Evolutionary conservation across 2,329 filamentous ascomycete genomes (phyloP).

Genomic region (Talaromyces atroroseus): DNA sequence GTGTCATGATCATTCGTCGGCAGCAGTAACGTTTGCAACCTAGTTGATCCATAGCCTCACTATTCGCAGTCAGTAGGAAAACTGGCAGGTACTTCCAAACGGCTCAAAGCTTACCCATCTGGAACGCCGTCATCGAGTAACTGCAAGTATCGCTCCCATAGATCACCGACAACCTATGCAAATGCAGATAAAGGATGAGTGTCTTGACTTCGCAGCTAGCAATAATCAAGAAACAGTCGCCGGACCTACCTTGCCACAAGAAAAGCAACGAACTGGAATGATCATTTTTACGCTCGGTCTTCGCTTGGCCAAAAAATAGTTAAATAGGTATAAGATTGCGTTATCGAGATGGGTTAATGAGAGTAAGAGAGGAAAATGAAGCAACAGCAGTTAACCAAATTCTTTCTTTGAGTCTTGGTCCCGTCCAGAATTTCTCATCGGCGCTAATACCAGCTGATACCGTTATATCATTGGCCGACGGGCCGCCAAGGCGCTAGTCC

Average conservation of each 20-base stretch:
- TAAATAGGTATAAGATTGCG: neutral
- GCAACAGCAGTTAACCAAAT: neutral
- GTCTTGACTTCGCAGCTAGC: constrained; percentile 12
- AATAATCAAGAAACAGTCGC: neutral
- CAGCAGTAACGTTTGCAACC: constrained; percentile 96
- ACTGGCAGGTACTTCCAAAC: neutral
- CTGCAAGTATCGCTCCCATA: constrained; percentile 93
- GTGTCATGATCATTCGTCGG: constrained; percentile 98
- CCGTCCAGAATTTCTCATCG: constrained; percentile 2
- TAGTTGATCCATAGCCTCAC: constrained; percentile 92
- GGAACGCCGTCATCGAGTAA: constrained; percentile 72
- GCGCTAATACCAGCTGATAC: neutral
- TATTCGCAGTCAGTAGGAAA: constrained; percentile 33
- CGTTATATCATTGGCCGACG: neutral
- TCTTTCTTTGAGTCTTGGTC: neutral
- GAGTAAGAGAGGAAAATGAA: neutral
- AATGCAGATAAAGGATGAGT: neutral
- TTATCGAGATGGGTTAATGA: too few relatives aligned
- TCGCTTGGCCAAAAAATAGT: neutral
- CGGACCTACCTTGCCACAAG: constrained; percentile 85
- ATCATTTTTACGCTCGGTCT: constrained; percentile 61
- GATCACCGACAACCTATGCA: constrained; percentile 94
- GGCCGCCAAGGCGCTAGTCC: constrained; percentile 9
- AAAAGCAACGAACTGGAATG: constrained; percentile 97
- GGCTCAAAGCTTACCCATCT: constrained; percentile 59